A percentile compares a stretch with the other conserved stretches of the same genome.
Evolutionary conservation across 1,284 basidiomycete species (phyloP).

Genomic region (Fomitopsis pinicola): DNA sequence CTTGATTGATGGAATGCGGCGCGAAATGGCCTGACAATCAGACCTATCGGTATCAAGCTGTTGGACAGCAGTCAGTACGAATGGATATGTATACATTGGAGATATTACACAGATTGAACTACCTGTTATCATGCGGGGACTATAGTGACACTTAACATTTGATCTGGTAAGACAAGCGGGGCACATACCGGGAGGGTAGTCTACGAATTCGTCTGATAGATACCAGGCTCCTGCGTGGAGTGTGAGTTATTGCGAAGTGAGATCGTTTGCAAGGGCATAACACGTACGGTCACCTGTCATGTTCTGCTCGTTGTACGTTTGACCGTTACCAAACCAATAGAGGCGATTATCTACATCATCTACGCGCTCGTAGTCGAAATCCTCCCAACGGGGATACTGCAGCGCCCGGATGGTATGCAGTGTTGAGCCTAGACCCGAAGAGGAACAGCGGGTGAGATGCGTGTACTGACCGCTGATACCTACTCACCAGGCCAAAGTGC

Average conservation of each 20-base stretch:
- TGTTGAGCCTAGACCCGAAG: constrained; percentile 38
- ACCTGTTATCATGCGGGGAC: no score
- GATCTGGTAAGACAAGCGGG: no score
- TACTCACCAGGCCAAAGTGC: constrained; percentile 55
- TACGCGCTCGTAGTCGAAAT: constrained; percentile 50
- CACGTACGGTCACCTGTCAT: constrained; percentile 44
- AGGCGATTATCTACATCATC: constrained; percentile 43
- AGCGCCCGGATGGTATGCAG: constrained; percentile 48
- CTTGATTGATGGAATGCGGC: no score
- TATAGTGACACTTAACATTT: no score
- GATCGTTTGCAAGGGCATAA: background rate
- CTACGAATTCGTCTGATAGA: constrained; percentile 35
- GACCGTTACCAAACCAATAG: constrained; percentile 58
- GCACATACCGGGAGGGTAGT: constrained; percentile 15
- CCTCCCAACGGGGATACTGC: constrained; percentile 60
- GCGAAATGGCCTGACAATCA: no score
- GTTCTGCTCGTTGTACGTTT: constrained; percentile 39
- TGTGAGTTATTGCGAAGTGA: background rate
- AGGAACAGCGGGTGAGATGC: background rate
- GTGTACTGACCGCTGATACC: no score
- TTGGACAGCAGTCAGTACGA: no score
- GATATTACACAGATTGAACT: no score
- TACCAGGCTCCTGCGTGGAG: constrained; percentile 44
- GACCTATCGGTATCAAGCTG: no score
- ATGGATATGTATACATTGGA: no score